A percentile compares a stretch with the other conserved stretches of the same genome.
Conservation (phyloP, 495 filamentous ascomycete genomes). For the Pseudoneurospora amorphoporcata region DNA sequence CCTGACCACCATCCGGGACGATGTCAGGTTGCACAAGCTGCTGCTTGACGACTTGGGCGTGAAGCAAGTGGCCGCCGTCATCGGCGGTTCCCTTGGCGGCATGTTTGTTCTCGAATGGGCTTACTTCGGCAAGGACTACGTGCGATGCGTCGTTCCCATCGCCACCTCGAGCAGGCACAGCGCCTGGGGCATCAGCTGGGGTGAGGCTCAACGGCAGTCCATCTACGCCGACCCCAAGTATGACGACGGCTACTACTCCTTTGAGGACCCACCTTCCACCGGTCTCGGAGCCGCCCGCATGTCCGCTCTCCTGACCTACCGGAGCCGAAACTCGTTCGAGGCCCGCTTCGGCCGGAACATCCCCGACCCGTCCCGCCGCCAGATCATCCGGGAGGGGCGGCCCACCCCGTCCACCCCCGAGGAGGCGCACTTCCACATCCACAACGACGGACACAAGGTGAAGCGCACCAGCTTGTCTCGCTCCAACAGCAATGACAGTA, state of each 20-base stretch:
- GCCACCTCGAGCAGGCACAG: slow-evolving; percentile 91
- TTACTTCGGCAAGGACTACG: slow-evolving; percentile 91
- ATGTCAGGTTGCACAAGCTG: slow-evolving; percentile 89
- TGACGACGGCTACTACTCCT: slow-evolving; percentile 87
- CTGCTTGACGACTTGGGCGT: slow-evolving; percentile 86
- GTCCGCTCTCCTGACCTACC: slow-evolving; percentile 90
- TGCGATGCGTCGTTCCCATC: slow-evolving; percentile 83
- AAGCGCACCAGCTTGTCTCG: slow-evolving; percentile 30
- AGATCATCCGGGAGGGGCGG: slow-evolving; percentile 58
- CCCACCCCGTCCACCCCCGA: slow-evolving; percentile 52
- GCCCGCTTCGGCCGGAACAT: slow-evolving; percentile 87
- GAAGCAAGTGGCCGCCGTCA: slow-evolving; percentile 72
- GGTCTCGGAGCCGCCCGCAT: slow-evolving; percentile 93
- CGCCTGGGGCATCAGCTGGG: slow-evolving; percentile 99
- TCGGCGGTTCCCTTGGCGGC: slow-evolving; percentile 97
- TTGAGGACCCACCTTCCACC: slow-evolving; percentile 69
- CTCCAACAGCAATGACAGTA: slow-evolving; percentile 18
- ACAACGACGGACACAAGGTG: slow-evolving; percentile 86
- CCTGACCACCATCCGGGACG: slow-evolving; percentile 86
- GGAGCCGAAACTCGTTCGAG: slow-evolving; percentile 94
- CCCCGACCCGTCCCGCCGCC: slow-evolving; percentile 68
- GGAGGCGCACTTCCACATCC: slow-evolving; percentile 84
- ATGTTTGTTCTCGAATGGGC: slow-evolving; percentile 97
- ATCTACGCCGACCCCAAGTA: slow-evolving; percentile 99
- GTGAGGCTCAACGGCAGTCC: slow-evolving; percentile 92